Evolutionary conservation across 2,329 filamentous ascomycete species (phyloP).

Genomic region (Monilinia aucupariae): DNA sequence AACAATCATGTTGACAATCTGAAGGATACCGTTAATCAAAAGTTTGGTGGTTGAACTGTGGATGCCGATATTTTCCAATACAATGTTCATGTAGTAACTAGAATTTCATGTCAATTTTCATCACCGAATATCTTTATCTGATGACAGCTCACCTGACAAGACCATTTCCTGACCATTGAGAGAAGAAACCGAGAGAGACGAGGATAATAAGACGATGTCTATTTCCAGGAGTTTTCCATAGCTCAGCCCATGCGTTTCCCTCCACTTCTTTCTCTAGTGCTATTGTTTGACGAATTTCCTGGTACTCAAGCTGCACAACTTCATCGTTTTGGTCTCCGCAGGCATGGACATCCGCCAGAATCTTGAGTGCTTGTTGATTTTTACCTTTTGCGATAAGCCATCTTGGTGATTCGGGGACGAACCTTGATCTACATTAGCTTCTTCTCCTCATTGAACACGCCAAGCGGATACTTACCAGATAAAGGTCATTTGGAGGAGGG

Average conservation of each 20-base stretch:
- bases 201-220: conserved; percentile 49
- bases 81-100: conserved; percentile 36
- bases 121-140: background rate
- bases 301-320: conserved; percentile 39
- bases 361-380: conserved; percentile 57
- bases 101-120: conserved; percentile 1
- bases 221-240: conserved; percentile 49
- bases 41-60: conserved; percentile 35
- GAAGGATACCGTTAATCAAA: conserved; percentile 36
- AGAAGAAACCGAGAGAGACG: conserved; percentile 50
- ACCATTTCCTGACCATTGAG: conserved; percentile 53
- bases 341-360: conserved; percentile 45
- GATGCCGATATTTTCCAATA: conserved; percentile 38
- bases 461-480: conserved; percentile 25
- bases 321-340: conserved; percentile 37
- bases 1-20: conserved; percentile 25
- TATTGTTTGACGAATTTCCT: conserved; percentile 43
- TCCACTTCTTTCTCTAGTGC: conserved; percentile 43
- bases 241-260: conserved; percentile 42
- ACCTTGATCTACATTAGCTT: conserved; percentile 24
- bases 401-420: conserved; percentile 38
- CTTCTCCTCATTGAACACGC: background rate
- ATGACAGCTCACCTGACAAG: conserved; percentile 33
- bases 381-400: conserved; percentile 61
- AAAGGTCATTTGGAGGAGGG: conserved; percentile 27